Conservation (phyloP, 306 rosid species). For the Sesbania bispinosa region DNA sequence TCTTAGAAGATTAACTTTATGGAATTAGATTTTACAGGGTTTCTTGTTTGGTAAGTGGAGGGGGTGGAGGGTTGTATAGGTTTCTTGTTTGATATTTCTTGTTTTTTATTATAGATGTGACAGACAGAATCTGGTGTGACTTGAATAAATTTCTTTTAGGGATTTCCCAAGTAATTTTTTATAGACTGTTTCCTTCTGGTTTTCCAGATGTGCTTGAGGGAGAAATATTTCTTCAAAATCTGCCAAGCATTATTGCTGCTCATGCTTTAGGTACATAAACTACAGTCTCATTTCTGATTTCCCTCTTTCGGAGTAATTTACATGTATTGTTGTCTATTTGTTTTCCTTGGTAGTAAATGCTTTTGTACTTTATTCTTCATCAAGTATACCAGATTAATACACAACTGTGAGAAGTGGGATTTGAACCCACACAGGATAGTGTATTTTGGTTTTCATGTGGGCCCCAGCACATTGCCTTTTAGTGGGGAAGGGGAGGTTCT, state of each 20-base stretch:
- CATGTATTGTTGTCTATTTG: not conserved
- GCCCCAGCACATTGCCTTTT: not conserved
- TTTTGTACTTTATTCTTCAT: not conserved
- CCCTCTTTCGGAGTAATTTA: not conserved
- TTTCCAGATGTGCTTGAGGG: conserved; percentile 82
- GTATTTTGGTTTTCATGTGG: not conserved
- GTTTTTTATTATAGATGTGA: no score
- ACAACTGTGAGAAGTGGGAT: not conserved
- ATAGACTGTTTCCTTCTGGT: conserved; percentile 19
- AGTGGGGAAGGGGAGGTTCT: not conserved
- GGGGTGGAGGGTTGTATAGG: not conserved
- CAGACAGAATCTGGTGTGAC: not conserved
- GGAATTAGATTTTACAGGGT: not conserved
- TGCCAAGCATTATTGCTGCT: conserved; percentile 87
- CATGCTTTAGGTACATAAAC: conserved; percentile 76
- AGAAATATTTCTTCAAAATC: conserved; percentile 94
- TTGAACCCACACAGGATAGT: not conserved
- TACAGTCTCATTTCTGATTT: not conserved
- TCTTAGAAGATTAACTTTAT: not conserved
- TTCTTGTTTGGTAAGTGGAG: not conserved
- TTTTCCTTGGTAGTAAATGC: conserved; percentile 18
- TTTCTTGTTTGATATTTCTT: no score
- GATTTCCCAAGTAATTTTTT: not conserved
- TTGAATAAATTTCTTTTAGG: not conserved
- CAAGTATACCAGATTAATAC: not conserved